Conservation (phyloP, 2,329 filamentous ascomycete genomes). For the Neonectria punicea region DNA sequence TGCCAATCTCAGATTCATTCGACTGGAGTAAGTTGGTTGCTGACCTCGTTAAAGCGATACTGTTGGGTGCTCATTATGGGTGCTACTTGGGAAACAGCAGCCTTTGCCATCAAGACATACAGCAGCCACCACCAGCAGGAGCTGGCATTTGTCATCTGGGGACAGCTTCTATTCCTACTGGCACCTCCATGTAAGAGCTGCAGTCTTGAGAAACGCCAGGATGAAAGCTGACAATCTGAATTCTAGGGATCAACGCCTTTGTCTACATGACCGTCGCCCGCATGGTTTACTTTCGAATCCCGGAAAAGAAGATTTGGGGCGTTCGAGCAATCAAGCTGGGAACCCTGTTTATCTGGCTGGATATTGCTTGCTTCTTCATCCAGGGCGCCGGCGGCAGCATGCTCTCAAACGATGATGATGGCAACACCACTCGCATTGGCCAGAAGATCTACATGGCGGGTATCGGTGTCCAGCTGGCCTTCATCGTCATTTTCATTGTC, state of each 20-base stretch:
- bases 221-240: constrained; percentile 8
- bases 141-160: constrained; percentile 43
- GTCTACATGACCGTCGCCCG: constrained; percentile 57
- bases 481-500: constrained; percentile 50
- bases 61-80: constrained; percentile 56
- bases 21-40: neutral
- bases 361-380: constrained; percentile 59
- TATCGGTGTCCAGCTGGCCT: constrained; percentile 50
- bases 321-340: constrained; percentile 52
- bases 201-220: neutral
- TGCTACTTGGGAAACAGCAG: constrained; percentile 50
- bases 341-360: constrained; percentile 58
- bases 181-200: constrained; percentile 51
- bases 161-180: constrained; percentile 52
- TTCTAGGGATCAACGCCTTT: constrained; percentile 55
- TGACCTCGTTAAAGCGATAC: constrained; percentile 39
- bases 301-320: constrained; percentile 50
- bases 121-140: constrained; percentile 53
- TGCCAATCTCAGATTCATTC: neutral
- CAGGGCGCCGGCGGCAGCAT: constrained; percentile 54
- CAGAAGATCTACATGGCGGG: constrained; percentile 53
- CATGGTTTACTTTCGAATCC: constrained; percentile 52
- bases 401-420: constrained; percentile 43
- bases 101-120: constrained; percentile 50
- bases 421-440: constrained; percentile 46